A percentile compares a stretch with the other conserved stretches of the same genome.
Conservation (phyloP, 257 asterid genomes). For the Prunella vulgaris region DNA sequence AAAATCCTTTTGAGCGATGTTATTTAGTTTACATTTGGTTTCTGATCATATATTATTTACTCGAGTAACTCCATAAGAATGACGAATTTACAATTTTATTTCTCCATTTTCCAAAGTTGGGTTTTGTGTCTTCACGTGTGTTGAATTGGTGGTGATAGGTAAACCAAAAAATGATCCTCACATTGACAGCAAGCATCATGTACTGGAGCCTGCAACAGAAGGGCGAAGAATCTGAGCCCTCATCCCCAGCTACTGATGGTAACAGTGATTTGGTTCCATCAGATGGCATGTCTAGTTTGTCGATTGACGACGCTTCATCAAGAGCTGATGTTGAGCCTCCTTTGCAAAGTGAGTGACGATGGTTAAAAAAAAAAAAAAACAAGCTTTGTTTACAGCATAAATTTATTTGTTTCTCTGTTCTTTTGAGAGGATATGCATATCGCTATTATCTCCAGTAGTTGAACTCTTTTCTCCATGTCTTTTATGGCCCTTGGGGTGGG, state of each 20-base stretch:
- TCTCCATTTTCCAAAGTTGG: neutral
- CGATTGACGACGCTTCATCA: neutral
- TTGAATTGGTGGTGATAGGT: constrained; percentile 27
- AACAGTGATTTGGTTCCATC: neutral
- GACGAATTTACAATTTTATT: neutral
- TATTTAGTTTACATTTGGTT: neutral
- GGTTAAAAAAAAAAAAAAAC: neutral
- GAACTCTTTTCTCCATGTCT: neutral
- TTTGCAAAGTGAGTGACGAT: neutral
- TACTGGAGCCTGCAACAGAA: constrained; percentile 46
- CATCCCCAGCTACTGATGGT: neutral
- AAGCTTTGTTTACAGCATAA: neutral
- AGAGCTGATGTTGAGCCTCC: neutral
- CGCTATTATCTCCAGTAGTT: neutral
- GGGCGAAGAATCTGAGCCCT: neutral
- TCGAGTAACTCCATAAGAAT: neutral
- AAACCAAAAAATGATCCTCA: constrained; percentile 64
- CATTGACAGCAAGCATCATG: constrained; percentile 56
- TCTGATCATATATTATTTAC: neutral
- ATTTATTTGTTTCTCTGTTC: neutral
- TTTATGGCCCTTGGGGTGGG: no score
- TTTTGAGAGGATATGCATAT: neutral
- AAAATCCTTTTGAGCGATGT: no score
- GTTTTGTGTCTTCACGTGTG: neutral
- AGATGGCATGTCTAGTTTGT: neutral